phyloP scores from a whole-genome alignment of 139 green algal species.

The Chlamydomonas schloesseri region DNA sequence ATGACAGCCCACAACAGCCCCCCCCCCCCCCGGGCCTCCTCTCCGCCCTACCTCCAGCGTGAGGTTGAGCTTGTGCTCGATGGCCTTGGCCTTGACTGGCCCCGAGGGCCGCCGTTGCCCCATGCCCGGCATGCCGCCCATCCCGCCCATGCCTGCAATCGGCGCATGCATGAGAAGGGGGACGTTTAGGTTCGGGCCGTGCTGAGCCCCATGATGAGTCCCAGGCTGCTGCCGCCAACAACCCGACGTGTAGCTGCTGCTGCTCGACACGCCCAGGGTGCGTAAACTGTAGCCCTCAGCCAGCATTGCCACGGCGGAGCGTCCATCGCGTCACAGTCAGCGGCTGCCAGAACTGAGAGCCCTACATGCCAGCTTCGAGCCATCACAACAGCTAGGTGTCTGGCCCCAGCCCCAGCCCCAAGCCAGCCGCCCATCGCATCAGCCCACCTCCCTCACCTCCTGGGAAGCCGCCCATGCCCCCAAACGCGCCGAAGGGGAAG shows the following conservation, averaged over 20 bases:
- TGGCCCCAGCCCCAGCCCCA: background rate
- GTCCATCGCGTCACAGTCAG: no score
- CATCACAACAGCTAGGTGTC: background rate
- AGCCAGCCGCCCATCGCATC: background rate
- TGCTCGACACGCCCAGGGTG: no score
- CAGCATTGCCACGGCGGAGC: no score
- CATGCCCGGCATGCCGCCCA: conserved; percentile 47
- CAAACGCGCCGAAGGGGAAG: conserved; percentile 42
- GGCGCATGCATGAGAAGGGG: background rate
- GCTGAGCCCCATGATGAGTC: no score
- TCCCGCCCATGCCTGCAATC: conserved; percentile 35
- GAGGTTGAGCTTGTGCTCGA: conserved; percentile 70
- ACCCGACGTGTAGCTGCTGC: no score
- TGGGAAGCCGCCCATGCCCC: conserved; percentile 23
- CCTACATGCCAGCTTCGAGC: no score
- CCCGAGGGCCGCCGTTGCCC: conserved; percentile 37
- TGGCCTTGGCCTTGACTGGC: conserved; percentile 67
- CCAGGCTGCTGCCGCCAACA: no score
- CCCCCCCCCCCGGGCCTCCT: background rate
- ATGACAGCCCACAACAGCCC: no score
- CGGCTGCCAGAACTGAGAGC: no score
- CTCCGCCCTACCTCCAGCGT: conserved; percentile 74
- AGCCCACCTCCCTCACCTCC: background rate
- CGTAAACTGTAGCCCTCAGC: no score
- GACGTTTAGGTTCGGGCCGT: no score